phyloP scores from a whole-genome alignment of 2,329 filamentous ascomycete species.

The Pseudonectria foliicola region DNA sequence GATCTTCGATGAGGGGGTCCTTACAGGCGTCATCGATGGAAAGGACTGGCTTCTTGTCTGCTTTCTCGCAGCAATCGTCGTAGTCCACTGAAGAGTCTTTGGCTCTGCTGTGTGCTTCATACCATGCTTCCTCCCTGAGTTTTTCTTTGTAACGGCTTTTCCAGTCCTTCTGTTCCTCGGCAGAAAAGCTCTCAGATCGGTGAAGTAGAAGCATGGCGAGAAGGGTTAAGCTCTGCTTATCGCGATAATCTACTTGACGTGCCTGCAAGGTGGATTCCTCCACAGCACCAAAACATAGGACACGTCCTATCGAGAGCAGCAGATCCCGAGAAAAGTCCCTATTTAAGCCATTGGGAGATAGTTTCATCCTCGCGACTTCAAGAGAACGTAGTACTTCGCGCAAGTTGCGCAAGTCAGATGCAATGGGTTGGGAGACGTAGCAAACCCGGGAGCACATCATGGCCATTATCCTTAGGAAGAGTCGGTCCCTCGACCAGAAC shows the following conservation, averaged over 20 bases:
- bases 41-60: slow-evolving; percentile 1
- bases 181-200: not conserved
- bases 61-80: not conserved
- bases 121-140: slow-evolving; percentile 3
- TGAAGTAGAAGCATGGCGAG: slow-evolving; percentile 4
- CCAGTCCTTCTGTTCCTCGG: not conserved
- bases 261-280: not conserved
- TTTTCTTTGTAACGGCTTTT: slow-evolving; percentile 1
- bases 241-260: slow-evolving; percentile 3
- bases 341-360: slow-evolving; percentile 7
- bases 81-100: too few relatives aligned
- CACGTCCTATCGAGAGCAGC: slow-evolving; percentile 3
- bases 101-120: too few relatives aligned
- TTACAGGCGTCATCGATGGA: not conserved
- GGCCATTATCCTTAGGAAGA: slow-evolving; percentile 5
- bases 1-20: not conserved
- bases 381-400: slow-evolving; percentile 4
- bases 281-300: slow-evolving; percentile 11
- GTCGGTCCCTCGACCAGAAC: too few relatives aligned
- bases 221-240: slow-evolving; percentile 8
- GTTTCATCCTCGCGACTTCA: not conserved
- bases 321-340: not conserved
- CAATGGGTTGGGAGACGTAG: slow-evolving; percentile 10
- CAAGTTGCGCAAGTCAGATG: slow-evolving; percentile 8
- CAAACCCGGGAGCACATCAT: slow-evolving; percentile 6